phyloP scores from a whole-genome alignment of 2,329 filamentous ascomycete species.

The Trichoderma sp. region DNA sequence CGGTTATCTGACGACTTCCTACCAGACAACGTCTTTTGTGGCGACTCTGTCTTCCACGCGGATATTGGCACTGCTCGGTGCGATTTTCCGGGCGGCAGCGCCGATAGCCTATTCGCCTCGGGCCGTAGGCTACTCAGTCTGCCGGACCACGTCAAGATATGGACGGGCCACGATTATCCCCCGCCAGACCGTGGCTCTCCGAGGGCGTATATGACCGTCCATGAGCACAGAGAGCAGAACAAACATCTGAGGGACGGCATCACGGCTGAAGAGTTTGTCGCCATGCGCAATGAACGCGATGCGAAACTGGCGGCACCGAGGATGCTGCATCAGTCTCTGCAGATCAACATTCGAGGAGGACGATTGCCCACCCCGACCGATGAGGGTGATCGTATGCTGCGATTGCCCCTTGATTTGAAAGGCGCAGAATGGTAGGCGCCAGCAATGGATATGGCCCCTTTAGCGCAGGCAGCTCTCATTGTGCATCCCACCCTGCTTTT shows the following conservation, averaged over 20 bases:
- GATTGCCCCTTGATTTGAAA: slow-evolving; percentile 41
- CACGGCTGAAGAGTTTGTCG: slow-evolving; percentile 49
- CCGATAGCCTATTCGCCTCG: slow-evolving; percentile 49
- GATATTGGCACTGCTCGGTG: slow-evolving; percentile 57
- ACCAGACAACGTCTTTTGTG: slow-evolving; percentile 52
- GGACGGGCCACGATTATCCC: slow-evolving; percentile 58
- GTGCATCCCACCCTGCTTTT: no score
- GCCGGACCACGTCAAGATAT: slow-evolving; percentile 50
- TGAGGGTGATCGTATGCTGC: slow-evolving; percentile 40
- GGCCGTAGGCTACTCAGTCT: slow-evolving; percentile 47
- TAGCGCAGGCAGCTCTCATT: background rate
- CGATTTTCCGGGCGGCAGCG: slow-evolving; percentile 58
- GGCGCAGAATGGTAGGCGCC: slow-evolving; percentile 10
- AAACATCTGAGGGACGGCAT: slow-evolving; percentile 51
- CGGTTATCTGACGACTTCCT: background rate
- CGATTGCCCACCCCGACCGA: slow-evolving; percentile 43
- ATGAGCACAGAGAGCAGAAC: slow-evolving; percentile 50
- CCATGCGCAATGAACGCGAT: slow-evolving; percentile 49
- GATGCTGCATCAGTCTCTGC: slow-evolving; percentile 54
- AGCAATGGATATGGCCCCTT: no score
- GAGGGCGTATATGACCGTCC: slow-evolving; percentile 48
- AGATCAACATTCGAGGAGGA: slow-evolving; percentile 56
- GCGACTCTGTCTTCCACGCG: slow-evolving; percentile 56
- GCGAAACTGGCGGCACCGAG: slow-evolving; percentile 47
- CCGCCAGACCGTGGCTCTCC: slow-evolving; percentile 43